phyloP scores from a whole-genome alignment of 73 alveolate genomes.

The Diophrys sp. region DNA sequence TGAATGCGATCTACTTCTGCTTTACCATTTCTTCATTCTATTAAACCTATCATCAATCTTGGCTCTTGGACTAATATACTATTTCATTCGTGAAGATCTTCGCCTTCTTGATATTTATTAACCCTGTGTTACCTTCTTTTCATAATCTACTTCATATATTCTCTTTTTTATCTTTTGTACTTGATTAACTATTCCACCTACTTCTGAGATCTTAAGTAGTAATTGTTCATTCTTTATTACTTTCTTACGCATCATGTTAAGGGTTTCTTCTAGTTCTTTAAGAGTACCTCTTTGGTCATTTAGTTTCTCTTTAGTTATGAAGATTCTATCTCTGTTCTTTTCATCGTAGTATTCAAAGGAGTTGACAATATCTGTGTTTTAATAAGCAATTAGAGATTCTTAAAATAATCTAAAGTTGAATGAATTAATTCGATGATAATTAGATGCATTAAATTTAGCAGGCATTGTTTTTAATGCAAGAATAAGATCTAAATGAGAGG shows the following conservation, averaged over 20 bases:
- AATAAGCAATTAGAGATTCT: slow-evolving; percentile 55
- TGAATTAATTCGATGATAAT: slow-evolving; percentile 14
- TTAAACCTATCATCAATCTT: background rate
- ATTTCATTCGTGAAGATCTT: background rate
- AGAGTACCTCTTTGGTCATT: slow-evolving; percentile 14
- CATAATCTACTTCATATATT: background rate
- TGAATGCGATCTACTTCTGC: background rate
- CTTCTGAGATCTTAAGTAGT: background rate
- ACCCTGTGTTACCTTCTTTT: background rate
- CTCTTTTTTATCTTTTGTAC: background rate
- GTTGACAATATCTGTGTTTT: slow-evolving; percentile 49
- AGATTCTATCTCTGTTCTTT: slow-evolving; percentile 58
- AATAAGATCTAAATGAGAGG: slow-evolving; percentile 36
- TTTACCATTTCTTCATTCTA: background rate
- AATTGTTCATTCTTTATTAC: background rate
- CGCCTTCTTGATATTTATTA: background rate
- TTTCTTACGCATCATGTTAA: background rate
- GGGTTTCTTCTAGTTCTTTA: background rate
- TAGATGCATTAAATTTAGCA: background rate
- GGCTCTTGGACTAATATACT: background rate
- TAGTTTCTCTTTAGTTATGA: slow-evolving; percentile 25
- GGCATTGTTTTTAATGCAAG: slow-evolving; percentile 49
- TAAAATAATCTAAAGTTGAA: slow-evolving; percentile 45
- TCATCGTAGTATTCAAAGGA: slow-evolving; percentile 60
- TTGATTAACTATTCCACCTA: background rate